Evolutionary conservation across 2,329 filamentous ascomycete genomes (phyloP), one percentile per base, ranked within the genome.

Genomic region (Penicillium sp.): DNA sequence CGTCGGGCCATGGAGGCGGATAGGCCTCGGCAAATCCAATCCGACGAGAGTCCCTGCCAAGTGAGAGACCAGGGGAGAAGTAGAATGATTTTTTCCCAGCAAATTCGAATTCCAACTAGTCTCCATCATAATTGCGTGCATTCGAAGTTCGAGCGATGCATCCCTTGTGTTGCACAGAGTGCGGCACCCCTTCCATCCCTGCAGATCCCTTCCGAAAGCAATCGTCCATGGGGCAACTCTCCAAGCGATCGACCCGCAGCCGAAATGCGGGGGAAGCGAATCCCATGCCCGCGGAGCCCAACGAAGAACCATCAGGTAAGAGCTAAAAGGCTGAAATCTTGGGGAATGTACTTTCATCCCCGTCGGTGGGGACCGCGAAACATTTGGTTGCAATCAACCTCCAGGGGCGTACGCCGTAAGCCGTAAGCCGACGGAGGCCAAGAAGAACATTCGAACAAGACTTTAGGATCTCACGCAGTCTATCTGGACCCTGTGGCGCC

Each of bases 261-360:
- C 18, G 50, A 42, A 52, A 52, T 52, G 50, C 50, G 50, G 50
- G 50, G 50, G 14, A 28, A 43, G 13, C 4, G 23, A n/a, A 28
- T 31, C 44, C 44, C 44, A 37, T 19, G 28, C 26, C 10, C 18
- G 36, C 16, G 33, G 18, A 37, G 34, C 39, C 13, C 8, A 42
- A 42, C 21, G 28, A 33, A 33, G 26, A 6, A 7, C 31, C 42
- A 45, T 24, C 6, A 16, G 42, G 33, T 16, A 4, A 11, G 10
- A 31, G 40, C n/a, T 45, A 26, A 45, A 45, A 45, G 26, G 31
- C 10, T 45, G 18, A 31, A 45, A 45, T 29, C 42, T 45, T 18
- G 33, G 18, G 26, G 19, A 23, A 31, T 21, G 33, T n/a, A 9
- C 7, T 21, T 45, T 45, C 14, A 24, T 23, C n/a, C 26, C 28